phyloP scores from a whole-genome alignment of 1,139 yeast genomes.

The Hansenula lynferdii region DNA sequence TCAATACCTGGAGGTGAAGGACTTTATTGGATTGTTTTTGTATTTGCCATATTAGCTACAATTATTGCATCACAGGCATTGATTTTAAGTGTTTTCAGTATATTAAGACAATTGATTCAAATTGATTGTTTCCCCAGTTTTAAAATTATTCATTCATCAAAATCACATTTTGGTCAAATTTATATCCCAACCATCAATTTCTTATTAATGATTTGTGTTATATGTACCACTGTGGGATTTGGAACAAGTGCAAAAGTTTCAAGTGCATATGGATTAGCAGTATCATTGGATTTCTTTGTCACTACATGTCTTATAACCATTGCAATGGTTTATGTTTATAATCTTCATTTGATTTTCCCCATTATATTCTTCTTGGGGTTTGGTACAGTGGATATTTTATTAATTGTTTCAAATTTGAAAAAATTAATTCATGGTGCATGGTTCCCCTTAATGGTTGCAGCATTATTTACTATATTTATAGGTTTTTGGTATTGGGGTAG shows the following conservation, averaged over 20 bases:
- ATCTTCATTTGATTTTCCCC: neutral
- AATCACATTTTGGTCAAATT: conserved; percentile 1
- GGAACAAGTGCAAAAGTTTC: conserved; percentile 1
- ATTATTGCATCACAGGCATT: conserved; percentile 1
- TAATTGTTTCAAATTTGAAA: neutral
- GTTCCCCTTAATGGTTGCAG: neutral
- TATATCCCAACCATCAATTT: conserved; percentile 1
- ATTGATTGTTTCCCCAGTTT: conserved; percentile 2
- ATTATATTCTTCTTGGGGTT: neutral
- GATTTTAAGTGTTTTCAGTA: neutral
- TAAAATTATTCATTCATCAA: conserved; percentile 1
- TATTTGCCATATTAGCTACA: neutral
- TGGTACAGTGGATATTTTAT: neutral
- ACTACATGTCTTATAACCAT: neutral
- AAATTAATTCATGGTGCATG: conserved; percentile 1
- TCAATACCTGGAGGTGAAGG: conserved; percentile 1
- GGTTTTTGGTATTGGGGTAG: conserved; percentile 1
- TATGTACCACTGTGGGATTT: neutral
- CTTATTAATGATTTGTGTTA: conserved; percentile 1
- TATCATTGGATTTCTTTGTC: neutral
- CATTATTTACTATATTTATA: neutral
- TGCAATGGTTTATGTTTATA: conserved; percentile 1
- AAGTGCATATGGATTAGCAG: neutral
- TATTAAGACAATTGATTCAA: conserved; percentile 1
- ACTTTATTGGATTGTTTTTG: neutral